phyloP scores from a whole-genome alignment of 2,329 filamentous ascomycete species.

The Trichoderma brevicompactum region DNA sequence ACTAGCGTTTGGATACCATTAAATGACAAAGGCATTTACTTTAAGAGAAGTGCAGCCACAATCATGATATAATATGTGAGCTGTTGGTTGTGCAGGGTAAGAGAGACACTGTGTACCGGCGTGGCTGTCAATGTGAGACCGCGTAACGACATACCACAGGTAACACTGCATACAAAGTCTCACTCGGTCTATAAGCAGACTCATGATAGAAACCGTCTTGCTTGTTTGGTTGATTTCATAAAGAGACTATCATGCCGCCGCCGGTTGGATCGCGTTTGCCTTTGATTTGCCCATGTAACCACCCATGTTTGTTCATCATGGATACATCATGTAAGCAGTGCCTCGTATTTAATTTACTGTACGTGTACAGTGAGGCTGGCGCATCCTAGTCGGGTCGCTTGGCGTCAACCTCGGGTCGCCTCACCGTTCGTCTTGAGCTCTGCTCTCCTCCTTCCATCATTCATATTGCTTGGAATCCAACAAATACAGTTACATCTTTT shows the following conservation, averaged over 20 bases:
- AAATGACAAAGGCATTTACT: not conserved
- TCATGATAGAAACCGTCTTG: no score
- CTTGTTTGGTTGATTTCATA: no score
- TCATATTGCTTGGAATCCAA: not conserved
- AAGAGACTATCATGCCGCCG: not conserved
- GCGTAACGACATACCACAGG: no score
- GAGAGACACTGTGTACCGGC: no score
- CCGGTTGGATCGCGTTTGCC: no score
- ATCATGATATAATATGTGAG: no score
- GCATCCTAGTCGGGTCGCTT: not conserved
- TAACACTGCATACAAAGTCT: not conserved
- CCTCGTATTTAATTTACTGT: not conserved
- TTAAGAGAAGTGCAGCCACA: no score
- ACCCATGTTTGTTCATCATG: not conserved
- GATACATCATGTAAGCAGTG: not conserved
- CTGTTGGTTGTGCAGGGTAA: no score
- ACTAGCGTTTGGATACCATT: no score
- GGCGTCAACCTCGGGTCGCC: conserved; percentile 9
- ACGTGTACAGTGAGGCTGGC: conserved; percentile 9
- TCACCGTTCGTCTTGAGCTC: not conserved
- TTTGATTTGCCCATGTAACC: not conserved
- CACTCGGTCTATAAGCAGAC: not conserved
- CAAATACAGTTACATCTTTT: not conserved
- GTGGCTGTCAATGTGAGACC: no score
- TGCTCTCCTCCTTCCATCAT: not conserved